These are phyloP conservation scores for Hanseniaspora occidentalis DNA, from an alignment of 805 yeast species.

Conservation along the genomic window DNA sequence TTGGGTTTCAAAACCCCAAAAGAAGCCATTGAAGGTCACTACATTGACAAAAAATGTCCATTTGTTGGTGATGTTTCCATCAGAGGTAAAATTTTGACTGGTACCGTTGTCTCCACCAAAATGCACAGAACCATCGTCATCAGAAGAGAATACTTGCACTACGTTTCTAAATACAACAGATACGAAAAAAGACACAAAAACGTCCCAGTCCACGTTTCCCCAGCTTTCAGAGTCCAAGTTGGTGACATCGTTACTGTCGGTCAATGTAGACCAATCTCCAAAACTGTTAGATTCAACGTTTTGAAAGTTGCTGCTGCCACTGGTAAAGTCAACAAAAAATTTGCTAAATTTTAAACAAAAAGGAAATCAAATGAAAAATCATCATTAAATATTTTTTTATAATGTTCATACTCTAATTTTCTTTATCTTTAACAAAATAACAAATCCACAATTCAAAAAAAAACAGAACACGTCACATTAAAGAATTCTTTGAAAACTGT, in stretches of 20 bases:
- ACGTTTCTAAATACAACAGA: slow-evolving; percentile 99
- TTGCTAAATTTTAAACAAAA: slow-evolving; percentile 76
- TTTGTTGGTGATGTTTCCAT: slow-evolving; percentile 93
- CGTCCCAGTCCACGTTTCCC: slow-evolving; percentile 98
- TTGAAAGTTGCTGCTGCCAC: slow-evolving; percentile 84
- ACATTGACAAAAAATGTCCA: slow-evolving; percentile 99
- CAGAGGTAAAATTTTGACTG: slow-evolving; percentile 99
- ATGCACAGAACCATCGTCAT: slow-evolving; percentile 99
- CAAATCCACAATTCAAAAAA: too few species aligned
- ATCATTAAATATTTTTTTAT: neutral
- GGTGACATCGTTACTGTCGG: slow-evolving; percentile 99
- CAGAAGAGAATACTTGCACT: slow-evolving; percentile 99
- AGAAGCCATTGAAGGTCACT: slow-evolving; percentile 95
- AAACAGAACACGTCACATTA: neutral
- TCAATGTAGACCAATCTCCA: slow-evolving; percentile 99
- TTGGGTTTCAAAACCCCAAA: slow-evolving; percentile 99
- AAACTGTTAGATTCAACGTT: slow-evolving; percentile 99
- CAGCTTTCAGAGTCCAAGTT: slow-evolving; percentile 99
- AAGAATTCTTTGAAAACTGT: too few species aligned
- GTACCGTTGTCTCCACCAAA: slow-evolving; percentile 99
- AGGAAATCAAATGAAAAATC: neutral
- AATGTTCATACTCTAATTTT: too few species aligned
- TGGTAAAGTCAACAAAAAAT: slow-evolving; percentile 85
- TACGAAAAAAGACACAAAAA: slow-evolving; percentile 99
- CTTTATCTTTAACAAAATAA: too few species aligned